These are phyloP conservation scores for Funneliformis mosseae DNA, from an alignment of 192 early-diverging fungal genomes.

Conservation along the genomic window DNA sequence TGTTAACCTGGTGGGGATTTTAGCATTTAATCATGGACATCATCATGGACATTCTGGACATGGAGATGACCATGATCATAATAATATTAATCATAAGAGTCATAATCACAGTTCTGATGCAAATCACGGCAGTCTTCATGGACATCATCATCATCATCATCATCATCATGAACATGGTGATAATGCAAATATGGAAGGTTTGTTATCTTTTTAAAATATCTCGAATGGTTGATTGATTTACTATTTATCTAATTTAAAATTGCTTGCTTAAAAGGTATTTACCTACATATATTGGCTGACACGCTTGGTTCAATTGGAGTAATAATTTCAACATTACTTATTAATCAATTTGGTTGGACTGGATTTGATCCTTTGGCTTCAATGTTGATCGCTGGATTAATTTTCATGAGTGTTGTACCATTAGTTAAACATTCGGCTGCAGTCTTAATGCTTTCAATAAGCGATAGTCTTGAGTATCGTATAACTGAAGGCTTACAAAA, in stretches of 20 bases:
- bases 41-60: slow-evolving; percentile 62
- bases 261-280: slow-evolving; percentile 64
- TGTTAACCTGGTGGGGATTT: slow-evolving; percentile 92
- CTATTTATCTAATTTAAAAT: neutral
- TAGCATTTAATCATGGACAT: slow-evolving; percentile 89
- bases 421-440: slow-evolving; percentile 72
- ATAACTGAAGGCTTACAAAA: slow-evolving; percentile 53
- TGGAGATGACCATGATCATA: slow-evolving; percentile 44
- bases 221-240: slow-evolving; percentile 33
- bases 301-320: slow-evolving; percentile 95
- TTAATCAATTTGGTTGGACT: slow-evolving; percentile 90
- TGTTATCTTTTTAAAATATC: neutral
- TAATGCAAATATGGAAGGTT: slow-evolving; percentile 88
- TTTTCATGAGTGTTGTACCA: slow-evolving; percentile 83
- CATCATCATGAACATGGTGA: slow-evolving; percentile 64
- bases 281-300: slow-evolving; percentile 92
- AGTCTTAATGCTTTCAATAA: slow-evolving; percentile 55
- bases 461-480: slow-evolving; percentile 41
- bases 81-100: slow-evolving; percentile 51
- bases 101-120: slow-evolving; percentile 49
- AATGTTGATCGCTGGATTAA: slow-evolving; percentile 86
- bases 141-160: slow-evolving; percentile 40
- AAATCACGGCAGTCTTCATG: slow-evolving; percentile 30
- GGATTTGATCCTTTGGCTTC: slow-evolving; percentile 96
- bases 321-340: slow-evolving; percentile 89